Evolutionary conservation across 2,329 filamentous ascomycete genomes (phyloP).

Genomic region (Stachybotrys chlorohalonatus): DNA sequence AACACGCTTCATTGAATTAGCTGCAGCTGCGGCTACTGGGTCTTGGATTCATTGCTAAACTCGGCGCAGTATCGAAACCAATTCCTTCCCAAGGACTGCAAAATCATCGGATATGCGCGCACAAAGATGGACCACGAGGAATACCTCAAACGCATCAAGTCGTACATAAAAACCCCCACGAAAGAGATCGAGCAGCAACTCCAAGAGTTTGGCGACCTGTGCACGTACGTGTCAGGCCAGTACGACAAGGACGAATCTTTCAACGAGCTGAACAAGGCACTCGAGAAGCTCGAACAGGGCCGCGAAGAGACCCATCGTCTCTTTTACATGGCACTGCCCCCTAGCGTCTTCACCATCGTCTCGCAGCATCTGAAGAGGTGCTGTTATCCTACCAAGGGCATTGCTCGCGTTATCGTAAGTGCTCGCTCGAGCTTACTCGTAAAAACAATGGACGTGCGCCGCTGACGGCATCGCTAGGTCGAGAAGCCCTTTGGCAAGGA

Average conservation of each 20-base stretch:
- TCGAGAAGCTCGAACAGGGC: slow-evolving; percentile 75
- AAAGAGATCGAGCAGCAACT: slow-evolving; percentile 96
- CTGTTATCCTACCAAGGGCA: slow-evolving; percentile 86
- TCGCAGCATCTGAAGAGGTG: slow-evolving; percentile 95
- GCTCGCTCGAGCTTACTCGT: not conserved
- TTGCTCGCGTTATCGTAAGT: slow-evolving; percentile 87
- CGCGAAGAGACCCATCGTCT: slow-evolving; percentile 80
- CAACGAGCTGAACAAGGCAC: slow-evolving; percentile 71
- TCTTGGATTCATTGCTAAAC: not conserved
- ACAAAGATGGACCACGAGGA: slow-evolving; percentile 99
- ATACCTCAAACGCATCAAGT: slow-evolving; percentile 88
- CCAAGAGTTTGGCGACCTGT: slow-evolving; percentile 77
- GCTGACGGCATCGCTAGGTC: slow-evolving; percentile 45
- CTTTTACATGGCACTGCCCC: slow-evolving; percentile 98
- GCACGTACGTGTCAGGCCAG: slow-evolving; percentile 92
- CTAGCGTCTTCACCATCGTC: slow-evolving; percentile 95
- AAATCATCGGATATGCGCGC: slow-evolving; percentile 96
- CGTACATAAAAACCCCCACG: slow-evolving; percentile 97
- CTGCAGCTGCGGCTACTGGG: not conserved
- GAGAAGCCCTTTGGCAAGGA: slow-evolving; percentile 99
- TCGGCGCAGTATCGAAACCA: slow-evolving; percentile 81
- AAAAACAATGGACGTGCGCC: not conserved
- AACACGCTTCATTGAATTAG: slow-evolving; percentile 13
- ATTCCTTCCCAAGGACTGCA: slow-evolving; percentile 94
- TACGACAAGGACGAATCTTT: slow-evolving; percentile 98